Conservation (phyloP, 148 eudicot genomes). For the Cornus florida region DNA sequence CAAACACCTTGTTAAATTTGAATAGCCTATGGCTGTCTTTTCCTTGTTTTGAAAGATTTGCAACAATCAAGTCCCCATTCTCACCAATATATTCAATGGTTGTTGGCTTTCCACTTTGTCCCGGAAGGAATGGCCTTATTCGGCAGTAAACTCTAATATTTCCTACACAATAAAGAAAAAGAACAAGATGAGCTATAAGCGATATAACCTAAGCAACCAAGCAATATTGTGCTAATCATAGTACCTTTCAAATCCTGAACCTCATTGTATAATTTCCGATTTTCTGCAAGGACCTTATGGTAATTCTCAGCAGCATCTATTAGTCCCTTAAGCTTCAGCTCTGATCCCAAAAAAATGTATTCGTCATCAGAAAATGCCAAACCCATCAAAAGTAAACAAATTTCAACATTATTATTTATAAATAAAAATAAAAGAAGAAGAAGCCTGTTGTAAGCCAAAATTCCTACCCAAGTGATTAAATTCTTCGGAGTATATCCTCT, state of each 20-base stretch:
- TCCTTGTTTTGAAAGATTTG: slow-evolving; percentile 74
- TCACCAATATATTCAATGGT: slow-evolving; percentile 85
- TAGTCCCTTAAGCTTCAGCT: slow-evolving; percentile 60
- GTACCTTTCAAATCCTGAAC: slow-evolving; percentile 98
- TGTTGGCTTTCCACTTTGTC: slow-evolving; percentile 69
- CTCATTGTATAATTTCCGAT: slow-evolving; percentile 84
- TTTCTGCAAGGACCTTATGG: slow-evolving; percentile 81
- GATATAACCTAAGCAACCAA: slow-evolving; percentile 3
- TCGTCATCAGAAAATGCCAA: slow-evolving; percentile 16
- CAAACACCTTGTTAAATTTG: slow-evolving; percentile 86
- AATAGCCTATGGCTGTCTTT: slow-evolving; percentile 74
- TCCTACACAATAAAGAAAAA: slow-evolving; percentile 42
- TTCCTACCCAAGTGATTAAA: slow-evolving; percentile 63
- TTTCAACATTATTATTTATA: background rate
- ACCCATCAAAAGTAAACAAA: slow-evolving; percentile 6
- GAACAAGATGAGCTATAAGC: slow-evolving; percentile 4
- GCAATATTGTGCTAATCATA: background rate
- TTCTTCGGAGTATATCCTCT: slow-evolving; percentile 52
- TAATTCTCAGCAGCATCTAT: slow-evolving; percentile 83
- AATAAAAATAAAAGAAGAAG: no score
- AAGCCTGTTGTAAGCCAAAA: slow-evolving; percentile 1
- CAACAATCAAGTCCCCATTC: slow-evolving; percentile 77
- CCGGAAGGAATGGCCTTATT: slow-evolving; percentile 87
- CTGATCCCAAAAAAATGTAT: slow-evolving; percentile 34
- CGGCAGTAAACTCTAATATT: slow-evolving; percentile 92